phyloP scores from a whole-genome alignment of 139 green algal species.

The Coccomyxa sp. region DNA sequence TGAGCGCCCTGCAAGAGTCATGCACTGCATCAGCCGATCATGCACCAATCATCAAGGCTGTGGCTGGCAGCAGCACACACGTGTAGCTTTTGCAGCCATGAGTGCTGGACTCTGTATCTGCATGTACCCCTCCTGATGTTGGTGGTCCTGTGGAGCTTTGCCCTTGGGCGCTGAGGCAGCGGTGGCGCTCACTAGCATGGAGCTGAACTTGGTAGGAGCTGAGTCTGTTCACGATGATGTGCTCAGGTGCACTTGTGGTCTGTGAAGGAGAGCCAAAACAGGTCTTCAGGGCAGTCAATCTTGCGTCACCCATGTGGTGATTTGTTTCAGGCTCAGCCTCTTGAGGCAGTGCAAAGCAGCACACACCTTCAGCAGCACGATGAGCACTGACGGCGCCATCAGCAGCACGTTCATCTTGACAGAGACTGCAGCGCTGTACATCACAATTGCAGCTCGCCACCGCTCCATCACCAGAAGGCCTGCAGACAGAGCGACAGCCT shows the following conservation, averaged over 20 bases:
- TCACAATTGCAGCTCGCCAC: slow-evolving; percentile 22
- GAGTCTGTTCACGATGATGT: background rate
- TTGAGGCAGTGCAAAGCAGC: background rate
- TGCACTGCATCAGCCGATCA: too few species aligned
- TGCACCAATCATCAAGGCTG: too few species aligned
- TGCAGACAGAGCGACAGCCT: background rate
- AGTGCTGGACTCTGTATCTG: too few species aligned
- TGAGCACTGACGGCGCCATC: slow-evolving; percentile 62
- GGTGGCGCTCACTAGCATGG: too few species aligned
- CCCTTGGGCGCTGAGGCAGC: too few species aligned
- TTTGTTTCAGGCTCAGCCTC: background rate
- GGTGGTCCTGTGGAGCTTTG: too few species aligned
- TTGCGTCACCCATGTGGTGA: background rate
- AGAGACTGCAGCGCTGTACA: slow-evolving; percentile 63
- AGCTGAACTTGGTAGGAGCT: background rate
- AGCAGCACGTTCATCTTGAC: slow-evolving; percentile 92
- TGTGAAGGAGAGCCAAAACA: background rate
- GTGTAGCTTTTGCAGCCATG: too few species aligned
- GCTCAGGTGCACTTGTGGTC: background rate
- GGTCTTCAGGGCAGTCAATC: background rate
- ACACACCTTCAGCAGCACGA: slow-evolving; percentile 54
- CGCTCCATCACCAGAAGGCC: slow-evolving; percentile 23
- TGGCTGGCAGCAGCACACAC: too few species aligned
- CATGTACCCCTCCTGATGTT: too few species aligned
- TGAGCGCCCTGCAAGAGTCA: slow-evolving; percentile 23